Base-by-base conservation (phyloP, 257 asterid genomes). In the Euphrasia confusa region DNA sequence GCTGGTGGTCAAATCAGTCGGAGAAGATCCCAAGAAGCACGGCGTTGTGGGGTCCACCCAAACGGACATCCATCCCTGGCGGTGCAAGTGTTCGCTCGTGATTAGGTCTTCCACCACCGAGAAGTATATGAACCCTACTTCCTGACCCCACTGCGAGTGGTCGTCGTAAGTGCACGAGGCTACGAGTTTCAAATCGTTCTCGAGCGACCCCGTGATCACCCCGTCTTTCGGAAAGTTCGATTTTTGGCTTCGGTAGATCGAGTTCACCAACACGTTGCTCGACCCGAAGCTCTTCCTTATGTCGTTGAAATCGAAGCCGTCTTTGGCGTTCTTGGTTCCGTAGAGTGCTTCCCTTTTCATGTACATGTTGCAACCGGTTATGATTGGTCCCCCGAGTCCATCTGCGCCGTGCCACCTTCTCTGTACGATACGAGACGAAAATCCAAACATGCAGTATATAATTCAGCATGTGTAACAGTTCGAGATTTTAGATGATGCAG, bases 11-110 rank as follows among this genome's bases (percentile, higher is more conserved):
- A 81, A 59, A 49, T 60, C 74, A 24, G 75, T 78, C 4, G 87
- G 69, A 9, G 62, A 61, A 5, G 69, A 66, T 4, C 87, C 87
- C 66, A 76, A 67, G 75, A 81, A 81, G 39, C 80, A 77, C 21
- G 87, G 75, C 64, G 63, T 72, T 7, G 44, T 17, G 1, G 87
- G 87, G 47, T 78, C 71, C 32, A 50, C 32, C 7, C 21, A 72
- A 40, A 78, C 76, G 2, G 84, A 81, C 6, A 4, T 81, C 87
- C 87, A 78, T 10, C 87, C 87, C 45, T 53, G 66, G 45, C 84
- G 69, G 66, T 78, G 84, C 56, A 81, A 60, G 6, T 44, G 9
- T 60, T 73, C 57, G 45, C 82, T 63, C n/a, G 87, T 78, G 7
- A 69, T 66, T 66, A 54, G 55, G 64, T 81, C 87, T 60, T 78